Evolutionary conservation across 495 filamentous ascomycete species (phyloP).

Genomic region (Penicillium goetzii): DNA sequence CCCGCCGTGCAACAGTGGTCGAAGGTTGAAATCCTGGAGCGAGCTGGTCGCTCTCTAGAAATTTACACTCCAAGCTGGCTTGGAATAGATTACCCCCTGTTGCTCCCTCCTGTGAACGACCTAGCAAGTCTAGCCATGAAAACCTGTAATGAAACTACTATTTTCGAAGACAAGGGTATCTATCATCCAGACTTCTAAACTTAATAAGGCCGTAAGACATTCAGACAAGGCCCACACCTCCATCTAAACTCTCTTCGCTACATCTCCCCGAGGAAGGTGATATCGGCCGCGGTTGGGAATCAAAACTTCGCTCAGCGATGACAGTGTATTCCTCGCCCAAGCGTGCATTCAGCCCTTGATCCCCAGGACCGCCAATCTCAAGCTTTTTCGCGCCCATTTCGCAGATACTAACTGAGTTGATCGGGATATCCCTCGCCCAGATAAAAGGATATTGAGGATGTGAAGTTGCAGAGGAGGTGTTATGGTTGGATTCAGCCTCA

Average conservation of each 20-base stretch:
- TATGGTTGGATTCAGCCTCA: neutral
- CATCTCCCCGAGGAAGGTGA: neutral
- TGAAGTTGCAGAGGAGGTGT: neutral
- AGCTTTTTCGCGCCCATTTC: conserved; percentile 76
- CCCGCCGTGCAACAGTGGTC: no score
- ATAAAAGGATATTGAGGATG: conserved; percentile 35
- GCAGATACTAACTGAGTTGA: conserved; percentile 72
- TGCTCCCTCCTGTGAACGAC: conserved; percentile 13
- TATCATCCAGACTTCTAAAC: neutral
- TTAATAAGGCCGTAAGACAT: neutral
- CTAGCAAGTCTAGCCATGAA: conserved; percentile 20
- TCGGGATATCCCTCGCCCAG: conserved; percentile 64
- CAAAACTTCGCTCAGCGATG: conserved; percentile 41
- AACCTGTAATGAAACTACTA: conserved; percentile 13
- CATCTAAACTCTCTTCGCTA: conserved; percentile 1
- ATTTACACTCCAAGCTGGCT: conserved; percentile 31
- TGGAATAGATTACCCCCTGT: conserved; percentile 21
- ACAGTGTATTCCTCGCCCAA: conserved; percentile 50
- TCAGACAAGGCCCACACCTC: conserved; percentile 1
- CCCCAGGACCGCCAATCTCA: conserved; percentile 31
- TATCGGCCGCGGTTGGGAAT: neutral
- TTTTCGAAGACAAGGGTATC: neutral
- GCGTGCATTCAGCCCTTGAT: conserved; percentile 35
- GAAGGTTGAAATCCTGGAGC: neutral
- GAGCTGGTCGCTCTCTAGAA: neutral